Conservation (phyloP, 179 eudicot genomes). For the Silene noctiflora region DNA sequence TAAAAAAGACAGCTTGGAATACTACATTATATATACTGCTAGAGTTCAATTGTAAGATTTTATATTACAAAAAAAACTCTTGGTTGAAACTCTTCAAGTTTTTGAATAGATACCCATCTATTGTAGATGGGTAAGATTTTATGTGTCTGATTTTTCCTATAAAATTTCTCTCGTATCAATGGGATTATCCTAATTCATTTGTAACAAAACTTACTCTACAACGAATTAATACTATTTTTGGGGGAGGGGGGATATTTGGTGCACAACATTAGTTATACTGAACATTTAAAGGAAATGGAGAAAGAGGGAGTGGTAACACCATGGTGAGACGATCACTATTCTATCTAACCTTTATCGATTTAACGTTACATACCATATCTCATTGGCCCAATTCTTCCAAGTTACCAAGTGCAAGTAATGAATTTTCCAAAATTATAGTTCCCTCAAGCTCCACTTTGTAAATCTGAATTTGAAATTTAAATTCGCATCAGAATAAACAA, state of each 20-base stretch:
- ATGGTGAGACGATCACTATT: background rate
- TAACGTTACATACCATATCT: background rate
- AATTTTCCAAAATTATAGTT: background rate
- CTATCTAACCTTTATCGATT: background rate
- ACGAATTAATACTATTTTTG: background rate
- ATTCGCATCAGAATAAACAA: background rate
- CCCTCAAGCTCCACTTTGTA: background rate
- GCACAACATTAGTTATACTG: background rate
- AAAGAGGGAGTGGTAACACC: background rate
- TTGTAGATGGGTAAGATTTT: no score
- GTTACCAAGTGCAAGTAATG: background rate
- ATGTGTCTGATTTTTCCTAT: background rate
- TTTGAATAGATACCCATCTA: no score
- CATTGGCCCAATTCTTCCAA: background rate
- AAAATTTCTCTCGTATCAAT: background rate
- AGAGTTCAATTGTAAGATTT: background rate
- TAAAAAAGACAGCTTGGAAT: background rate
- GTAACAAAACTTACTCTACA: background rate
- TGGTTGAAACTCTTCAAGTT: no score
- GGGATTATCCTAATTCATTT: background rate
- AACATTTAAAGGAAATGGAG: background rate
- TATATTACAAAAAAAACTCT: no score
- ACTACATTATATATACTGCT: background rate
- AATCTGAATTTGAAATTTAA: background rate
- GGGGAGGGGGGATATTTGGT: no score